Conservation (phyloP, 768 basidiomycete genomes). For the Termitomyces eurrhizus region DNA sequence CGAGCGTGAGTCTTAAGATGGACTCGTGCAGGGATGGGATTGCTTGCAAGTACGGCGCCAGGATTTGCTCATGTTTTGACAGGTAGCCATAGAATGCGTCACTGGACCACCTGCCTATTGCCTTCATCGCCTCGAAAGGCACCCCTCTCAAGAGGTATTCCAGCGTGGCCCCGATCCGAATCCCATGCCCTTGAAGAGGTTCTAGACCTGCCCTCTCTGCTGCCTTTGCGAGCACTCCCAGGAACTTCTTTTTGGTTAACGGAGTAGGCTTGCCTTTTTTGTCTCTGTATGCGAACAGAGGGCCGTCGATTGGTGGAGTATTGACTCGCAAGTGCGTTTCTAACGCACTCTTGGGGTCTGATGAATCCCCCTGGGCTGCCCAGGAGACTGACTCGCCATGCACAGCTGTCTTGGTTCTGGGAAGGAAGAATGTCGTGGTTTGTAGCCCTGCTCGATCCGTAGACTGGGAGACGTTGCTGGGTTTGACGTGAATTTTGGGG, state of each 20-base stretch:
- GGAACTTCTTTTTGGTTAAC: constrained; percentile 22
- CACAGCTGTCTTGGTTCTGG: constrained; percentile 11
- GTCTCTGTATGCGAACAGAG: background rate
- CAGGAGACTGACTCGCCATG: no score
- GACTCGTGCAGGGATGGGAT: no score
- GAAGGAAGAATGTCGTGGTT: constrained; percentile 13
- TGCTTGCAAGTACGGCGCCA: constrained; percentile 13
- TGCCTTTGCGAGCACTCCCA: constrained; percentile 7
- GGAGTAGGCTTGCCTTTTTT: constrained; percentile 2
- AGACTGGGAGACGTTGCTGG: no score
- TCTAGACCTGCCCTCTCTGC: background rate
- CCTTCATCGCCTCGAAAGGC: background rate
- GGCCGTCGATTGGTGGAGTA: background rate
- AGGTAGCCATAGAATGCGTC: constrained; percentile 12
- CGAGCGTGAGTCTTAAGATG: no score
- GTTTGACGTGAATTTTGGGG: no score
- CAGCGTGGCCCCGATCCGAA: constrained; percentile 22
- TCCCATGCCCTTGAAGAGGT: background rate
- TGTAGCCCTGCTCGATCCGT: background rate
- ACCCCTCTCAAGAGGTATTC: constrained; percentile 22
- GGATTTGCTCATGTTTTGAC: constrained; percentile 10
- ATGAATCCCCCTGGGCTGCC: background rate
- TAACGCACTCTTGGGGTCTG: constrained; percentile 12
- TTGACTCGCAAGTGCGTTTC: constrained; percentile 13
- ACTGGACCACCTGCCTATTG: constrained; percentile 11